Evolutionary conservation across 2,329 filamentous ascomycete genomes (phyloP).

Genomic region (Amylocarpus encephaloides): DNA sequence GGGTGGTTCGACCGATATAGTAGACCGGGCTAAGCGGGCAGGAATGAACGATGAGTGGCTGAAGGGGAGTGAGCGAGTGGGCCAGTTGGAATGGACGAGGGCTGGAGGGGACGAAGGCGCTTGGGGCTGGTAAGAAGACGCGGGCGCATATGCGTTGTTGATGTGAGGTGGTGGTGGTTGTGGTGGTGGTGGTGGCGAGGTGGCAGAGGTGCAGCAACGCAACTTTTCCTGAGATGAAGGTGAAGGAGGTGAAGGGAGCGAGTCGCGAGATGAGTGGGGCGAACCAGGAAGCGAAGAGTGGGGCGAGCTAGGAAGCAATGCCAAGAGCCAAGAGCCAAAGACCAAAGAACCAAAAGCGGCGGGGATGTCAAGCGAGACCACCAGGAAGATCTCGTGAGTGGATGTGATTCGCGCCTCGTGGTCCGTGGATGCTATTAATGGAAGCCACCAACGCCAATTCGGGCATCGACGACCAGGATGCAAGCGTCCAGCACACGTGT

Average conservation of each 20-base stretch:
- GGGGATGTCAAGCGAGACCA: constrained; percentile 13
- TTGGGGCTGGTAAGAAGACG: constrained; percentile 9
- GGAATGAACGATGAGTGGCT: background rate
- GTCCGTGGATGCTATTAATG: background rate
- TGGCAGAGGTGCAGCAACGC: background rate
- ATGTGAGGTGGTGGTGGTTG: background rate
- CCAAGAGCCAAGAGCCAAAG: no score
- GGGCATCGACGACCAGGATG: background rate
- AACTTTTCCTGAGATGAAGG: no score
- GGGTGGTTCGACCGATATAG: constrained; percentile 19
- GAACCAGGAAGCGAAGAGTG: background rate
- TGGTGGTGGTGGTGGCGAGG: background rate
- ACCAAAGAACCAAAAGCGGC: constrained; percentile 9
- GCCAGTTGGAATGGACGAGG: background rate
- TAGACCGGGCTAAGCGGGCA: constrained; percentile 27
- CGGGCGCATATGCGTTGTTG: constrained; percentile 3
- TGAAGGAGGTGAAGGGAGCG: background rate
- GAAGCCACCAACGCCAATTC: background rate
- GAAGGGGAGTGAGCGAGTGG: constrained; percentile 1
- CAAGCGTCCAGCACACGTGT: no score
- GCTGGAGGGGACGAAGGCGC: constrained; percentile 7
- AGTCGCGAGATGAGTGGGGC: background rate
- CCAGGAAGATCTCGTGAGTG: constrained; percentile 9
- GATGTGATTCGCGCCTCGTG: constrained; percentile 26
- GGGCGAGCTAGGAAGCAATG: background rate